phyloP scores from a whole-genome alignment of 306 rosid species.

The Quercus aquifolioides region DNA sequence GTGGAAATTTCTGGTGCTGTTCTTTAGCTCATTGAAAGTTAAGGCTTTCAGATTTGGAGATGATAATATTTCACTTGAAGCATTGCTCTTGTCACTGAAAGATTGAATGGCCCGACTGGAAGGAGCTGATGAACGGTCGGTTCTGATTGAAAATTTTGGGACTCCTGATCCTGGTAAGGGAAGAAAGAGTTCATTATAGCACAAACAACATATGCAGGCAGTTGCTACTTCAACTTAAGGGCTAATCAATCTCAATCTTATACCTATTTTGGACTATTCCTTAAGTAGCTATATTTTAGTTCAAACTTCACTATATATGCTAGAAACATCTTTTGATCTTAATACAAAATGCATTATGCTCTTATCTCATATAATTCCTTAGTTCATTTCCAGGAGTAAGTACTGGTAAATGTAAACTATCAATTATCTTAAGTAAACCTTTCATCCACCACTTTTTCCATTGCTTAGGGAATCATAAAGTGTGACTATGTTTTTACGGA shows the following conservation, averaged over 20 bases:
- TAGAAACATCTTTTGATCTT: not conserved
- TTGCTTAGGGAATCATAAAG: not conserved
- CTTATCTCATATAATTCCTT: not conserved
- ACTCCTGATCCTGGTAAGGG: constrained; percentile 35
- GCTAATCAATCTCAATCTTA: constrained; percentile 7
- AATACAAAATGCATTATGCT: not conserved
- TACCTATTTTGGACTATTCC: not conserved
- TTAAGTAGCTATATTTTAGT: not conserved
- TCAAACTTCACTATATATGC: not conserved
- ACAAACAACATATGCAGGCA: not conserved
- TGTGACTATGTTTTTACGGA: not conserved
- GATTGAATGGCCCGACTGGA: constrained; percentile 48
- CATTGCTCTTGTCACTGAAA: constrained; percentile 43
- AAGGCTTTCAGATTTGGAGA: constrained; percentile 75
- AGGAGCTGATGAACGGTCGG: constrained; percentile 48
- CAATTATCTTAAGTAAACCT: not conserved
- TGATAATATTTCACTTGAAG: constrained; percentile 67
- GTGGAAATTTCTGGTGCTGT: constrained; percentile 78
- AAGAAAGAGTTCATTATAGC: constrained; percentile 17
- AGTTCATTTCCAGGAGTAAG: not conserved
- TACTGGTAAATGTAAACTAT: not conserved
- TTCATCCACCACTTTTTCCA: not conserved
- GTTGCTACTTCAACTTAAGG: not conserved
- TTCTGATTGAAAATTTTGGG: constrained; percentile 45
- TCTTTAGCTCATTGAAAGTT: constrained; percentile 73